Percentiles rank a stretch among this genome's conserved stretches.
phyloP scores from a whole-genome alignment of 148 eudicot species.

The Chenopodium formosanum region DNA sequence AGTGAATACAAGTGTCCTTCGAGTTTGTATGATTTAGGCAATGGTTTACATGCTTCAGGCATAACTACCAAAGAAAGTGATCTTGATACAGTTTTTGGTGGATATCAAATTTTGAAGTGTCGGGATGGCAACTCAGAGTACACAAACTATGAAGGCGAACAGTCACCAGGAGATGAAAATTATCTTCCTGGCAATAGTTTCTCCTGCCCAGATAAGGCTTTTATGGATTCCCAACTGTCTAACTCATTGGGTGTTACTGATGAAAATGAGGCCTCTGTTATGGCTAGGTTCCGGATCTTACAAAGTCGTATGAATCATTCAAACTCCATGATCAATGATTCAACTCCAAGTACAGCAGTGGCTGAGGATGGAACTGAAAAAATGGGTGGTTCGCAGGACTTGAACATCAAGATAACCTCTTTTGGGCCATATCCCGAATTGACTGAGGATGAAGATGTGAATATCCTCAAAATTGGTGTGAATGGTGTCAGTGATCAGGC shows the following conservation, averaged over 20 bases:
- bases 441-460: slow-evolving; percentile 21
- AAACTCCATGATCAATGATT: slow-evolving; percentile 24
- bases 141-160: background rate
- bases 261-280: slow-evolving; percentile 55
- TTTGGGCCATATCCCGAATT: slow-evolving; percentile 32
- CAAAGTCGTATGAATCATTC: slow-evolving; percentile 41
- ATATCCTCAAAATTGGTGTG: slow-evolving; percentile 18
- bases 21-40: background rate
- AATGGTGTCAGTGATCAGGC: slow-evolving; percentile 17
- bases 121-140: slow-evolving; percentile 30
- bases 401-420: slow-evolving; percentile 11
- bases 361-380: slow-evolving; percentile 15
- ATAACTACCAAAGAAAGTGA: background rate
- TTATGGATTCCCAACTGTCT: slow-evolving; percentile 24
- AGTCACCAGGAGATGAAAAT: slow-evolving; percentile 19
- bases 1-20: background rate
- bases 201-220: slow-evolving; percentile 8
- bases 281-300: slow-evolving; percentile 61
- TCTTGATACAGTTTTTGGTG: slow-evolving; percentile 40
- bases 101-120: slow-evolving; percentile 42
- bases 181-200: slow-evolving; percentile 17
- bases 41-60: background rate
- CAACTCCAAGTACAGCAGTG: background rate
- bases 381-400: slow-evolving; percentile 15
- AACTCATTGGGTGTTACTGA: slow-evolving; percentile 33